Conservation (phyloP, 2,329 filamentous ascomycete species). For the Paradendryphiella salina region DNA sequence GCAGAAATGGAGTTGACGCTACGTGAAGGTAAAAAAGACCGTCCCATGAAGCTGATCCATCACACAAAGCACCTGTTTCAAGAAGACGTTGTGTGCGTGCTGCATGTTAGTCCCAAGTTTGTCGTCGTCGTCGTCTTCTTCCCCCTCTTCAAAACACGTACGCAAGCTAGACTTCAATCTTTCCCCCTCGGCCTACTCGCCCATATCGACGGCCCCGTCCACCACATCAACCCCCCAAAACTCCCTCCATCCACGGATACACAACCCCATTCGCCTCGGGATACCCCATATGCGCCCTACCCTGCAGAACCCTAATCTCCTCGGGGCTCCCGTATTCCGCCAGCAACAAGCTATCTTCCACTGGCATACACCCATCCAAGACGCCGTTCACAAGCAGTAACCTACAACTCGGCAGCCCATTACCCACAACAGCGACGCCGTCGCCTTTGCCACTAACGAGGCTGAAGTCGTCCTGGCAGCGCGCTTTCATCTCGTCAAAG, state of each 20-base stretch:
- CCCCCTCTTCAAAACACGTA: too few species aligned
- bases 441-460: conserved; percentile 58
- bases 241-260: conserved; percentile 39
- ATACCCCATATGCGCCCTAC: conserved; percentile 54
- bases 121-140: too few species aligned
- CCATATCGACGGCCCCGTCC: too few species aligned
- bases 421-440: conserved; percentile 43
- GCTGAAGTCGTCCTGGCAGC: conserved; percentile 56
- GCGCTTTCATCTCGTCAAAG: conserved; percentile 51
- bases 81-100: too few species aligned
- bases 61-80: too few species aligned
- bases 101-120: too few species aligned
- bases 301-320: conserved; percentile 53
- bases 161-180: too few species aligned
- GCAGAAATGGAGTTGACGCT: too few species aligned
- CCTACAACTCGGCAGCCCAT: conserved; percentile 50
- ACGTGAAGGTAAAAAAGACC: too few species aligned
- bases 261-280: conserved; percentile 39
- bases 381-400: conserved; percentile 61
- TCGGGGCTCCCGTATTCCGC: conserved; percentile 58
- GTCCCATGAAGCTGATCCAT: too few species aligned
- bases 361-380: conserved; percentile 63
- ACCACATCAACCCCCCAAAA: conserved; percentile 23
- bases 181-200: too few species aligned
- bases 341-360: conserved; percentile 61